Base-by-base conservation (phyloP, 1,284 basidiomycete genomes). In the Apiotrichum sp. region DNA sequence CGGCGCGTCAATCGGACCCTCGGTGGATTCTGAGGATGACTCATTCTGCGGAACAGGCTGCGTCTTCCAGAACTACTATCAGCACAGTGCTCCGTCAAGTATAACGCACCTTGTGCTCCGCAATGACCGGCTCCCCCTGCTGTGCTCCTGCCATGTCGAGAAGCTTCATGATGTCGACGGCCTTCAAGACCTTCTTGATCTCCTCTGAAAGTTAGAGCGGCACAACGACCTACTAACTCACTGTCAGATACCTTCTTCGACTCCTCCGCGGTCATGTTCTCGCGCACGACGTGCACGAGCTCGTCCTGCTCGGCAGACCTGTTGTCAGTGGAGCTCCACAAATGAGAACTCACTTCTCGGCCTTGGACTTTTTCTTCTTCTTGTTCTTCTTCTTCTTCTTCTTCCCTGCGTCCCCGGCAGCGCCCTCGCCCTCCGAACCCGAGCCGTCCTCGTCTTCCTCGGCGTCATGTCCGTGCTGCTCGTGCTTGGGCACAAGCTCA, bases 1-100 rank as follows among this genome's bases (percentile, higher is more conserved):
- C 9, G 87, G 85, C 13, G 86, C 82, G 65, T 98, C 92, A 59
- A 99, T 96, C 50, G 84, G 87, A 1, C 96, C 95, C 74, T 97
- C 93, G 52, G 84, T 83, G 22, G 81, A 62, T 29, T 29, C 29
- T 29, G 81, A 79, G 38, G 79, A 81, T 42, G 47, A 43, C 10
- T n/a, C 11, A 35, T 47, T 53, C 42, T 96, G 91, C 46, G 89
- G 87, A 7, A 99, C 96, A 3, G 96, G 96, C 75, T 97, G 93
- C 4, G 93, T 96, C 44, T 80, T 84, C 93, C 93, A 97, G 77
- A 97, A 97, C 90, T 93, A 56, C 1, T 1, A 48, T 51, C 46
- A 62, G 59, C 41, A 9, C 3, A 0, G 3, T 32, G 9, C 3
- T 4, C 9, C 33, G 6, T 29, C 46, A 1, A 9, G 16, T 14